These are phyloP conservation scores for Ceratobasidium sp. DNA, from an alignment of 1,284 basidiomycete genomes.

Conservation along the genomic window DNA sequence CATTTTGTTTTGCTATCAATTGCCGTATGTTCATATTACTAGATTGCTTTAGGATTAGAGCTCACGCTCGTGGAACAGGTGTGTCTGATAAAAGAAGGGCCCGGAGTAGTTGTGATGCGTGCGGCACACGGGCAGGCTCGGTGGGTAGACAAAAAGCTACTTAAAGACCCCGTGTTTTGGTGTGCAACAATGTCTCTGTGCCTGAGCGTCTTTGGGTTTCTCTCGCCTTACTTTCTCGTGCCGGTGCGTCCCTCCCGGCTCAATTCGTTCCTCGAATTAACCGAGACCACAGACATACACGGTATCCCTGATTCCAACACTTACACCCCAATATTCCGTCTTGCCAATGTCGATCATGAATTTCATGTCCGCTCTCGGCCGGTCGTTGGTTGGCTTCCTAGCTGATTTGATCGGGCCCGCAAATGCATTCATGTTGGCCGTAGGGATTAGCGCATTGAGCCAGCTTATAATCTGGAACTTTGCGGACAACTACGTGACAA, in stretches of 20 bases:
- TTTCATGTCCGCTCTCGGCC: constrained; percentile 50
- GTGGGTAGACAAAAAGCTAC: constrained; percentile 47
- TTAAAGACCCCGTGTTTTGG: constrained; percentile 49
- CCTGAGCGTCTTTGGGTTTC: constrained; percentile 44
- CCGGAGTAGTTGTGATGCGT: not conserved
- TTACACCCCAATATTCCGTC: constrained; percentile 45
- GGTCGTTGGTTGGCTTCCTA: constrained; percentile 49
- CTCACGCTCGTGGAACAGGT: constrained; percentile 41
- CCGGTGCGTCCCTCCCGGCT: constrained; percentile 25
- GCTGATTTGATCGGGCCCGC: constrained; percentile 51
- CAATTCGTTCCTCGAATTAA: not conserved
- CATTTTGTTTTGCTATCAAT: constrained; percentile 46
- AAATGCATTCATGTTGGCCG: constrained; percentile 51
- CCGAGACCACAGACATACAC: constrained; percentile 46
- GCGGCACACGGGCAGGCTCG: not conserved
- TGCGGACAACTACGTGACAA: constrained; percentile 49
- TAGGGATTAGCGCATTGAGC: constrained; percentile 49
- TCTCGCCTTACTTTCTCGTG: constrained; percentile 43
- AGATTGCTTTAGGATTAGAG: not conserved
- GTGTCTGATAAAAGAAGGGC: constrained; percentile 31
- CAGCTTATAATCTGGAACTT: constrained; percentile 53
- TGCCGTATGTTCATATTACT: constrained; percentile 16
- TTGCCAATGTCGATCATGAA: constrained; percentile 51
- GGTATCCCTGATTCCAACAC: constrained; percentile 47
- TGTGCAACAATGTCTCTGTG: constrained; percentile 43